A percentile compares a stretch with the other conserved stretches of the same genome.
Conservation (phyloP, 345 rosid genomes). For the Eucalyptus sp. region DNA sequence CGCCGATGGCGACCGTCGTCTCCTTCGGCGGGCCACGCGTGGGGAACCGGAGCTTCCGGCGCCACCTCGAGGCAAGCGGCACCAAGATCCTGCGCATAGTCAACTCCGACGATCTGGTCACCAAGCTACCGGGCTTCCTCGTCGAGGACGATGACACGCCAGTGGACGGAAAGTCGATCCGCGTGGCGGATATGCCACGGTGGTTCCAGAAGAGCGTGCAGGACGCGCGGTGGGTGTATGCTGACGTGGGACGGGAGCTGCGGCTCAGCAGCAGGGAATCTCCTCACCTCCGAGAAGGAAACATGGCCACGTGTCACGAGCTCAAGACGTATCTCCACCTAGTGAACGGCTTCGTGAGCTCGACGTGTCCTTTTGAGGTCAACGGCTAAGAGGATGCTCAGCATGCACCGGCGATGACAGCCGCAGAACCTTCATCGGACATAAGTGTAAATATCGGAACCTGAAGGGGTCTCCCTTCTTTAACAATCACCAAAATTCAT, state of each 20-base stretch:
- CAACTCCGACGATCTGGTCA: slow-evolving; percentile 48
- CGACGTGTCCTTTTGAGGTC: slow-evolving; percentile 35
- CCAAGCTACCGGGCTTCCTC: slow-evolving; percentile 51
- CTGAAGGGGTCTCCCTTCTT: neutral
- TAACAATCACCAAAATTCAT: neutral
- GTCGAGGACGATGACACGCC: slow-evolving; percentile 5
- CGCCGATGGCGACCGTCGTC: slow-evolving; percentile 43
- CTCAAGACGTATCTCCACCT: slow-evolving; percentile 38
- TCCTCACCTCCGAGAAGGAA: slow-evolving; percentile 6
- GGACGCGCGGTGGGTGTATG: slow-evolving; percentile 28
- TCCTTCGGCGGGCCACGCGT: slow-evolving; percentile 69
- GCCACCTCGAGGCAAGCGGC: slow-evolving; percentile 33
- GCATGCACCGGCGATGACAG: neutral
- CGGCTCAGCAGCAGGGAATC: slow-evolving; percentile 35
- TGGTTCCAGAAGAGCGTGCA: slow-evolving; percentile 37
- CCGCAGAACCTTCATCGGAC: neutral
- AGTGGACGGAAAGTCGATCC: neutral
- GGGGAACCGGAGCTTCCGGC: slow-evolving; percentile 41
- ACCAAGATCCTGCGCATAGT: slow-evolving; percentile 46
- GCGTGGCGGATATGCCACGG: slow-evolving; percentile 6
- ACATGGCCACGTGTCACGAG: slow-evolving; percentile 50
- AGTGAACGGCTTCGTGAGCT: slow-evolving; percentile 36
- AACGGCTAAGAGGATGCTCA: slow-evolving; percentile 7
- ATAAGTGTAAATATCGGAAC: neutral
- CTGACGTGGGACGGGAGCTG: slow-evolving; percentile 51